phyloP scores from a whole-genome alignment of 805 yeast genomes.

The Lachancea meyersii region DNA sequence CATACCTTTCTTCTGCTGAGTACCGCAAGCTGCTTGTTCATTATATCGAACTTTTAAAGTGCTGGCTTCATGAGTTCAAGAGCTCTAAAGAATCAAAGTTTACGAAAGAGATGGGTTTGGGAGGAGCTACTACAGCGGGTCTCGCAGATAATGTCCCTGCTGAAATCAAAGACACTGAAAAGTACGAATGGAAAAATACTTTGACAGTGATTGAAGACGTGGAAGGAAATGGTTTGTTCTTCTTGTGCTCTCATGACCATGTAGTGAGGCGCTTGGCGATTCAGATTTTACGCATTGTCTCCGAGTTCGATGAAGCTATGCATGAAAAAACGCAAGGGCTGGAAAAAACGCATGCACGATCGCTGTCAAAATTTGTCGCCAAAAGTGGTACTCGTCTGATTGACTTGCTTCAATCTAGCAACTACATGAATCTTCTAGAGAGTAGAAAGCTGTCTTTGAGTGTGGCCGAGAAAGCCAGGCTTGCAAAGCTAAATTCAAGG shows the following conservation, averaged over 20 bases:
- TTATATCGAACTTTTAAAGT: conserved; percentile 70
- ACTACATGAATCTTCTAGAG: conserved; percentile 56
- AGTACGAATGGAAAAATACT: conserved; percentile 68
- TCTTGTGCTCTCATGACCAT: conserved; percentile 82
- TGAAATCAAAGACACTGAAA: conserved; percentile 38
- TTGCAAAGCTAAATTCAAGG: conserved; percentile 52
- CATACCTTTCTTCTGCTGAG: conserved; percentile 54
- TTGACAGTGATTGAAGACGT: conserved; percentile 87
- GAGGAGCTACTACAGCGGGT: conserved; percentile 25
- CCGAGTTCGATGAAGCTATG: conserved; percentile 83
- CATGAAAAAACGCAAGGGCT: conserved; percentile 40
- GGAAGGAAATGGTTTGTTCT: conserved; percentile 91
- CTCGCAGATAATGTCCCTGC: conserved; percentile 10
- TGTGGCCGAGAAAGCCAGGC: conserved; percentile 71
- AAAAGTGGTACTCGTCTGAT: conserved; percentile 72
- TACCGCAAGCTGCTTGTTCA: conserved; percentile 56
- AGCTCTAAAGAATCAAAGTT: conserved; percentile 29
- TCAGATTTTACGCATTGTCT: conserved; percentile 65
- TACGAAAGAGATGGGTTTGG: conserved; percentile 29
- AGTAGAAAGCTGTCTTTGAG: conserved; percentile 45
- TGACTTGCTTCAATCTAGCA: conserved; percentile 66
- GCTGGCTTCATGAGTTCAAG: conserved; percentile 72
- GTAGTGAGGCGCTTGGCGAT: conserved; percentile 69
- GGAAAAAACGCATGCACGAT: conserved; percentile 40
- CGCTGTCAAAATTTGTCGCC: conserved; percentile 62